These are phyloP conservation scores for Trichosporon sp. DNA, from an alignment of 1,284 basidiomycete species.

Conservation along the genomic window DNA sequence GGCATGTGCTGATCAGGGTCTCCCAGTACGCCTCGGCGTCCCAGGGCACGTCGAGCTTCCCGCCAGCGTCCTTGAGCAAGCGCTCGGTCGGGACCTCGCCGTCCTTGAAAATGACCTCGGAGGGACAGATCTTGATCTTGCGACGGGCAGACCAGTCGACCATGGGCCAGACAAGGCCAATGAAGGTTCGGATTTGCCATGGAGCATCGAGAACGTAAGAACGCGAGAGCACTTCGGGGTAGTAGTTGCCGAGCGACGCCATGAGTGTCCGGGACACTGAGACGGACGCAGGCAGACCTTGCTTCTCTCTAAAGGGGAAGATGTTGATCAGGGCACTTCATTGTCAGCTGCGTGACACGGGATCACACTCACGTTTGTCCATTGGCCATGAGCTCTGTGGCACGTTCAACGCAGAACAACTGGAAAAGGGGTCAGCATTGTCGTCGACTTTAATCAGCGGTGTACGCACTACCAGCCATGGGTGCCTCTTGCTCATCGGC, in stretches of 20 bases:
- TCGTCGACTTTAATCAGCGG: background rate
- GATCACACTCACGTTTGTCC: background rate
- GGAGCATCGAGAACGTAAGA: conserved; percentile 33
- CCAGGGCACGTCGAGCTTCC: conserved; percentile 27
- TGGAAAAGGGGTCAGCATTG: background rate
- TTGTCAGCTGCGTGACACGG: conserved; percentile 20
- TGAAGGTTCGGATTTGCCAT: conserved; percentile 34
- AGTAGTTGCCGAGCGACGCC: conserved; percentile 26
- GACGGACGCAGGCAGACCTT: conserved; percentile 33
- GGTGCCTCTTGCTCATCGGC: background rate
- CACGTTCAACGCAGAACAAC: conserved; percentile 4
- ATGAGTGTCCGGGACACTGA: conserved; percentile 26
- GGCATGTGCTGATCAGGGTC: conserved; percentile 25
- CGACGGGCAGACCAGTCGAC: conserved; percentile 31
- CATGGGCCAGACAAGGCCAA: conserved; percentile 42
- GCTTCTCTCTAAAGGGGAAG: conserved; percentile 40
- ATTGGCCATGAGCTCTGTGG: conserved; percentile 34
- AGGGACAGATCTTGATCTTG: conserved; percentile 28
- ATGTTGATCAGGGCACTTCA: conserved; percentile 17
- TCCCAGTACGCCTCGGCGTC: conserved; percentile 38
- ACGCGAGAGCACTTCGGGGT: conserved; percentile 32
- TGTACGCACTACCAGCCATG: background rate
- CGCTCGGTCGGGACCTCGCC: conserved; percentile 20
- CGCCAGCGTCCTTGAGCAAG: conserved; percentile 30
- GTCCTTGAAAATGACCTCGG: conserved; percentile 18